phyloP scores from a whole-genome alignment of 768 basidiomycete species.

The Agaricus bisporus region DNA sequence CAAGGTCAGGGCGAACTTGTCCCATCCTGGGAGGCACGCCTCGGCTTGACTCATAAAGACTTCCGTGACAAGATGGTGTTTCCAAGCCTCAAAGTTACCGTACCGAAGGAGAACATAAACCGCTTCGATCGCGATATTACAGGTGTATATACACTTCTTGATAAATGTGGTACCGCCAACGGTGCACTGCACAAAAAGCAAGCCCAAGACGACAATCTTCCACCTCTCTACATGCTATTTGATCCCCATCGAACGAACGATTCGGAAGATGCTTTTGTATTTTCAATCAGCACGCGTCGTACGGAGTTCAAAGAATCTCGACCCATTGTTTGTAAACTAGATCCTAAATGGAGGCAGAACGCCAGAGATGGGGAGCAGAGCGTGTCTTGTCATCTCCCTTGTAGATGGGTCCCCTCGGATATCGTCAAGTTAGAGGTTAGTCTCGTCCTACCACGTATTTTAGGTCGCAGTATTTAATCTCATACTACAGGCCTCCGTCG shows the following conservation, averaged over 20 bases:
- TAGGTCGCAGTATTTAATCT: slow-evolving; percentile 3
- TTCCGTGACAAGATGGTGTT: slow-evolving; percentile 65
- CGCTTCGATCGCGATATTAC: slow-evolving; percentile 76
- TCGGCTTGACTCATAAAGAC: slow-evolving; percentile 64
- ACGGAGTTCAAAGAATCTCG: slow-evolving; percentile 79
- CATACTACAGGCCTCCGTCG: slow-evolving; percentile 41
- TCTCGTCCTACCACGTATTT: slow-evolving; percentile 10
- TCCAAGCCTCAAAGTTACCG: slow-evolving; percentile 58
- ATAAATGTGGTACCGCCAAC: slow-evolving; percentile 87
- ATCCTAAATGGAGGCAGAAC: slow-evolving; percentile 75
- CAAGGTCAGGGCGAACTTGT: slow-evolving; percentile 63
- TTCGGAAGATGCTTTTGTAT: slow-evolving; percentile 76
- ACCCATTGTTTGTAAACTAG: slow-evolving; percentile 68
- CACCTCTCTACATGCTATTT: slow-evolving; percentile 75
- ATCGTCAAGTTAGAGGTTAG: slow-evolving; percentile 49
- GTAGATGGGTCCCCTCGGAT: slow-evolving; percentile 53
- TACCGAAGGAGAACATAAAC: slow-evolving; percentile 36
- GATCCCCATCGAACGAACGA: slow-evolving; percentile 82
- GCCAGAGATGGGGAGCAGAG: slow-evolving; percentile 39
- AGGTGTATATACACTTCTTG: slow-evolving; percentile 71
- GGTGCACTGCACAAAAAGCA: slow-evolving; percentile 71
- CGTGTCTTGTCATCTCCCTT: slow-evolving; percentile 54
- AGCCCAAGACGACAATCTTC: slow-evolving; percentile 39
- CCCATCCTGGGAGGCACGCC: slow-evolving; percentile 78
- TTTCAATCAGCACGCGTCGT: slow-evolving; percentile 72